Base-by-base conservation (phyloP, 2,329 filamentous ascomycete species). In the Cadophora sp. region DNA sequence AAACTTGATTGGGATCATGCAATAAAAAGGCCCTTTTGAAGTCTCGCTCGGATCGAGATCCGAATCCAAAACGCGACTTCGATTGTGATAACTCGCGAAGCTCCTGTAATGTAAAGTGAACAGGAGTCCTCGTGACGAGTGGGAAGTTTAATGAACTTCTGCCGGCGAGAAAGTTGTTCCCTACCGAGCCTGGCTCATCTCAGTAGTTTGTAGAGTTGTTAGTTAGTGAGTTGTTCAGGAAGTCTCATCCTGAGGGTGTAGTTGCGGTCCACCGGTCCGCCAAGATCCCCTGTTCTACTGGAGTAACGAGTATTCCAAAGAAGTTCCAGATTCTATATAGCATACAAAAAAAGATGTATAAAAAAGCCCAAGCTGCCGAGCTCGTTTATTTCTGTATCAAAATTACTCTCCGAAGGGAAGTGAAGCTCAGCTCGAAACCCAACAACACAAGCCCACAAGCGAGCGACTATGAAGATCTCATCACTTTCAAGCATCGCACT, bases 381-480 rank as follows among this genome's bases (percentile, higher is more conserved):
- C n/a, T 19, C n/a, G 11, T 19, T 37, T 40, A 22, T 24, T 24
- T 31, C 26, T 19, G 40, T 43, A 43, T 43, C 40, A 43, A 43
- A 43, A 16, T 19, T 16, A 3, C 40, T 14, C 16, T 43, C 14
- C 16, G 40, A 16, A 19, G 12, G 12, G 40, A 43, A 43, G 40
- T 43, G 40, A 43, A 43, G 12, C 7, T 43, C 40, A 19, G 19
- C 22, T 58, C 53, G 24, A 14, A 5, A 37, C 22, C 55, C n/a
- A 14, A 8, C 19, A 12, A 2, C n/a, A 43, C 14, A 43, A 16
- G n/a, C n/a, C n/a, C n/a, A n/a, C n/a, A n/a, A n/a, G n/a, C n/a
- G n/a, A n/a, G n/a, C 31, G n/a, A 58, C 31, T 11, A 58, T 58
- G 55, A 58, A 58, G 29, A 6, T 37, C 31, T 58, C 55, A 37